Percentiles rank a stretch among this genome's conserved stretches.
Evolutionary conservation across 2,329 filamentous ascomycete species (phyloP).

Genomic region (Aspergillus hortae): DNA sequence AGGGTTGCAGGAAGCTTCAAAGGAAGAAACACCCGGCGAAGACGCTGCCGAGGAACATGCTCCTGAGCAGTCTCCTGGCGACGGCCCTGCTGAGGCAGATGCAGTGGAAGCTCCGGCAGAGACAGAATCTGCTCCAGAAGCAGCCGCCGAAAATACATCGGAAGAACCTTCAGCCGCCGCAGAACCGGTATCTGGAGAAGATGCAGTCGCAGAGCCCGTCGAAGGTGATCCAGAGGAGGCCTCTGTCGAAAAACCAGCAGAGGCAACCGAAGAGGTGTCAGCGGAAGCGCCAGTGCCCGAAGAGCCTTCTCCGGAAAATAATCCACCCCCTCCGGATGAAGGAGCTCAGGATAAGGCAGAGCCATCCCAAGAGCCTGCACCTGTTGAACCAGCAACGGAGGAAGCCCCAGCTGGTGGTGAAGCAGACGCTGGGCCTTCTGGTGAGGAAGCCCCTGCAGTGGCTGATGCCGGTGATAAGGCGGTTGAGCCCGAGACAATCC

Average conservation of each 20-base stretch:
- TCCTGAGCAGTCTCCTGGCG: background rate
- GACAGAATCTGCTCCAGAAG: background rate
- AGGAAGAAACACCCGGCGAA: constrained; percentile 2
- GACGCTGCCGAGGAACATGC: constrained; percentile 10
- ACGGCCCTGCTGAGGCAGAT: background rate
- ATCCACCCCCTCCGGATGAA: background rate
- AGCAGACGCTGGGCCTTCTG: background rate
- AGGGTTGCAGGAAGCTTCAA: constrained; percentile 7
- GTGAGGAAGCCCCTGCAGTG: background rate
- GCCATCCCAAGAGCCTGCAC: background rate
- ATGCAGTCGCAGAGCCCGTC: background rate
- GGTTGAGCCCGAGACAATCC: background rate
- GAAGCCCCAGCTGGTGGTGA: background rate
- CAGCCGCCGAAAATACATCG: background rate
- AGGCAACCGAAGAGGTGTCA: too few species aligned
- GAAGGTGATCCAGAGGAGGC: background rate
- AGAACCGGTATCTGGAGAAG: background rate
- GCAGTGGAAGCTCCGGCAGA: background rate
- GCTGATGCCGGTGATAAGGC: background rate
- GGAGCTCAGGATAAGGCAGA: background rate
- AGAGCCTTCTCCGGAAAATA: too few species aligned
- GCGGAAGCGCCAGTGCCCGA: too few species aligned
- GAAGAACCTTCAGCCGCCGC: background rate
- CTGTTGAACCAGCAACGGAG: background rate
- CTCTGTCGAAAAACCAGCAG: too few species aligned